Percentiles rank a stretch among this genome's conserved stretches.
phyloP scores from a whole-genome alignment of 2,329 filamentous ascomycete species.

The Verticillium isaacii region DNA sequence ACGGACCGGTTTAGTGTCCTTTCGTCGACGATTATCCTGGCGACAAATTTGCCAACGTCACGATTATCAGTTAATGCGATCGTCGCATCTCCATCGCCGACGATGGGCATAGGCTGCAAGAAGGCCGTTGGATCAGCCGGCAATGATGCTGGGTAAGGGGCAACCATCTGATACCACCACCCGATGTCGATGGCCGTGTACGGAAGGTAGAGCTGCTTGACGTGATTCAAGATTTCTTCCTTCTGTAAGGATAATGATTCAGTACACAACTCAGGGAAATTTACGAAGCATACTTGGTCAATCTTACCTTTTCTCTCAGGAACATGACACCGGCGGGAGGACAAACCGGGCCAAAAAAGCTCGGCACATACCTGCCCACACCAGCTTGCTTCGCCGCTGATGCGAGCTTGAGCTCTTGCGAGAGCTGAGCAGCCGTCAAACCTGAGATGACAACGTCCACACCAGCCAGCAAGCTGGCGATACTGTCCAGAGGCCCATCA shows the following conservation, averaged over 20 bases:
- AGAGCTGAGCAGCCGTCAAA: conserved; percentile 26
- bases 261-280: no score
- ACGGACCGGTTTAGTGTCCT: conserved; percentile 50
- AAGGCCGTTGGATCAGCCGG: background rate
- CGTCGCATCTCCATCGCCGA: conserved; percentile 38
- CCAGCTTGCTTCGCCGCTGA: conserved; percentile 43
- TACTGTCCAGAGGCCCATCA: conserved; percentile 20
- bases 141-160: conserved; percentile 22
- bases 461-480: conserved; percentile 6
- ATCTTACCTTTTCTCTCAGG: conserved; percentile 17
- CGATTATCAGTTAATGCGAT: conserved; percentile 40
- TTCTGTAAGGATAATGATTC: conserved; percentile 23
- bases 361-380: conserved; percentile 47
- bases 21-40: conserved; percentile 43
- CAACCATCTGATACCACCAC: conserved; percentile 50
- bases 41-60: conserved; percentile 50
- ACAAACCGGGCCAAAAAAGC: conserved; percentile 40
- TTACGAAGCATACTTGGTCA: background rate
- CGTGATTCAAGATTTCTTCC: conserved; percentile 43
- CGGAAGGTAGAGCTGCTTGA: conserved; percentile 41
- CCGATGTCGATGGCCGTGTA: conserved; percentile 55
- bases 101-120: conserved; percentile 29
- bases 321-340: conserved; percentile 29
- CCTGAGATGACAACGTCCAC: conserved; percentile 37
- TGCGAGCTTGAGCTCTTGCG: conserved; percentile 39